Percentiles rank a stretch among this genome's conserved stretches.
Conservation (phyloP, 108 stramenopile species). For the Nannochloropsis salina region DNA sequence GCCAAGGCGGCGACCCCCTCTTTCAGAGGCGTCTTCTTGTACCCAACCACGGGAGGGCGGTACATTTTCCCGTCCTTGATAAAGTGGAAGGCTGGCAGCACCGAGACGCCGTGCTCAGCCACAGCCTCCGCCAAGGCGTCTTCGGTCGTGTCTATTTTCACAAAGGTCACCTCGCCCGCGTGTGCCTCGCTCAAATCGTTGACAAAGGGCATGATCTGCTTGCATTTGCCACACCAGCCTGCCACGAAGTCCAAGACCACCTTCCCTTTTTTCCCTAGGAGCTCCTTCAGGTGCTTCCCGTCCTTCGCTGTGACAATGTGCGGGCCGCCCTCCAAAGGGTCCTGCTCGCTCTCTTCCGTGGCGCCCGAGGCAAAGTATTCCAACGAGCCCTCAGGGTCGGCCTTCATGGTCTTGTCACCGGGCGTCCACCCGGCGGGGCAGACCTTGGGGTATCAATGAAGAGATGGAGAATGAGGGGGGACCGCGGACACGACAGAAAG, state of each 20-base stretch:
- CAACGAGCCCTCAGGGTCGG: conserved; percentile 49
- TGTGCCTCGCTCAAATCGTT: conserved; percentile 44
- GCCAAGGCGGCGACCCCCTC: conserved; percentile 26
- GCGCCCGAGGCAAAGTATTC: conserved; percentile 52
- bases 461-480: not conserved
- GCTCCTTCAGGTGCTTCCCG: conserved; percentile 7
- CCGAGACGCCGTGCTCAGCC: conserved; percentile 48
- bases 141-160: conserved; percentile 49
- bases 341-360: not conserved
- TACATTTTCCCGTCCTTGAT: conserved; percentile 46
- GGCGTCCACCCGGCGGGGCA: conserved; percentile 60
- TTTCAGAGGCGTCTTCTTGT: conserved; percentile 42
- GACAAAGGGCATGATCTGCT: conserved; percentile 52
- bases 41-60: conserved; percentile 34
- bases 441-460: conserved; percentile 23
- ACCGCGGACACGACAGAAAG: not conserved
- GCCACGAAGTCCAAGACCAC: conserved; percentile 10
- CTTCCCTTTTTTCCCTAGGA: not conserved
- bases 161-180: conserved; percentile 37
- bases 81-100: conserved; percentile 53
- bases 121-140: conserved; percentile 40
- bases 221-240: conserved; percentile 43
- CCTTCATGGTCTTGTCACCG: conserved; percentile 55
- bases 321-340: not conserved
- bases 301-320: not conserved